These are phyloP conservation scores for Brassica napus DNA, from an alignment of 345 rosid genomes.

Conservation along the genomic window DNA sequence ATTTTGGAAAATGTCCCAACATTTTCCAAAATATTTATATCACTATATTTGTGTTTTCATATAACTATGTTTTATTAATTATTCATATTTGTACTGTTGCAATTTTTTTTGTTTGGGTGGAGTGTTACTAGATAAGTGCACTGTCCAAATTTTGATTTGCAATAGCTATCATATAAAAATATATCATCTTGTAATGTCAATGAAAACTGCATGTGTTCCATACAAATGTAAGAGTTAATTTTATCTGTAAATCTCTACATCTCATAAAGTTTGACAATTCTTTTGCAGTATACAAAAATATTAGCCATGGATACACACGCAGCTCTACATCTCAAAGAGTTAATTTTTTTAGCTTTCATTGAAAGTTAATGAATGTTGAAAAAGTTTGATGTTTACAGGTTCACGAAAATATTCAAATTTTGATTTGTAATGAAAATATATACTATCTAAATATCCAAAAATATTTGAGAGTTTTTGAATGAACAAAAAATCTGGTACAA, in stretches of 20 bases:
- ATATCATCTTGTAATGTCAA: background rate
- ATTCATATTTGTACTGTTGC: conserved; percentile 9
- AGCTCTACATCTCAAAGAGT: too few species aligned
- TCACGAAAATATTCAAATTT: too few species aligned
- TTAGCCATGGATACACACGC: background rate
- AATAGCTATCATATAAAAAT: conserved; percentile 16
- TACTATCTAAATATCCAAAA: too few species aligned
- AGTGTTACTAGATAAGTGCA: conserved; percentile 17
- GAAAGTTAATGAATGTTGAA: too few species aligned
- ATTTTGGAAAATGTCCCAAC: conserved; percentile 16
- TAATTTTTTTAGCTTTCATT: too few species aligned
- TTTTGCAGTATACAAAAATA: background rate
- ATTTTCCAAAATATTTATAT: conserved; percentile 7
- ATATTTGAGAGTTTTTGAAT: too few species aligned
- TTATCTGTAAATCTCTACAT: background rate
- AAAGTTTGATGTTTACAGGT: too few species aligned
- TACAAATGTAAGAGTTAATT: conserved; percentile 9
- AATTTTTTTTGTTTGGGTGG: conserved; percentile 3
- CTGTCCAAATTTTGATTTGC: conserved; percentile 27
- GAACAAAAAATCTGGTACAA: too few species aligned
- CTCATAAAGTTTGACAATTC: conserved; percentile 1
- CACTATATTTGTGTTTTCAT: background rate
- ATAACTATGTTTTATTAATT: conserved; percentile 1
- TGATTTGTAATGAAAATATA: too few species aligned
- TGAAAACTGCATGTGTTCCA: conserved; percentile 6